Base-by-base conservation (phyloP, 495 filamentous ascomycete genomes). In the Daldinia vernicosa region DNA sequence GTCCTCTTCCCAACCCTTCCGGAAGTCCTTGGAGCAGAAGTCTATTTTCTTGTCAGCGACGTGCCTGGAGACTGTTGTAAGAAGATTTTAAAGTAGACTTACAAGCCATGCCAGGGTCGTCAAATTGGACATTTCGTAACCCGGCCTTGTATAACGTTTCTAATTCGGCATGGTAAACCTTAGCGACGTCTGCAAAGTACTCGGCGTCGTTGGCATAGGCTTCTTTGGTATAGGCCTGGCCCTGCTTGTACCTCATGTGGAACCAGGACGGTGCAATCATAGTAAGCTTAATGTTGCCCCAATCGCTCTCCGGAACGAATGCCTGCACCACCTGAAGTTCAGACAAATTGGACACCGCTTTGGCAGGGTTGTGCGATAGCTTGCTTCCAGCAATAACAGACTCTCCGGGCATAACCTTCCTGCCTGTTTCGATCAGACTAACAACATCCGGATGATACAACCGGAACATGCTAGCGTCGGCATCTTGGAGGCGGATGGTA, bases 381-480 rank as follows among this genome's bases (percentile, higher is more conserved):
- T 92, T 92, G 70, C 87, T 84, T 1, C 86, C 90, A 70, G 91
- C 93, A 62, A 94, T 80, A 43, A 92, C 90, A 7, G 85, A 89
- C 78, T 93, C 91, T 30, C 88, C 89, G 6, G 91, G 90, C 83
- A 92, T 91, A 76, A 90, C 81, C 62, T 91, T 85, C 66, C 88
- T 86, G 30, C 75, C 79, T 55, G 70, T 71, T 75, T 85, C 81
- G 69, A 83, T 83, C 79, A 95, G 90, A 32, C 89, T 91, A 27
- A 91, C 89, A 61, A 95, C 89, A 74, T 94, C 92, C 9, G 93
- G 93, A 63, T 93, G 89, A 74, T 93, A 93, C 24, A 85, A 80
- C 12, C 91, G 86, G 81, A 93, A 93, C 74, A 92, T 86, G 87
- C 70, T 60, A 8, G 73, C 89, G 35, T 92, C 88, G 52, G 92